Evolutionary conservation across 768 basidiomycete genomes (phyloP).

Genomic region (Sporobolomyces phaffii): DNA sequence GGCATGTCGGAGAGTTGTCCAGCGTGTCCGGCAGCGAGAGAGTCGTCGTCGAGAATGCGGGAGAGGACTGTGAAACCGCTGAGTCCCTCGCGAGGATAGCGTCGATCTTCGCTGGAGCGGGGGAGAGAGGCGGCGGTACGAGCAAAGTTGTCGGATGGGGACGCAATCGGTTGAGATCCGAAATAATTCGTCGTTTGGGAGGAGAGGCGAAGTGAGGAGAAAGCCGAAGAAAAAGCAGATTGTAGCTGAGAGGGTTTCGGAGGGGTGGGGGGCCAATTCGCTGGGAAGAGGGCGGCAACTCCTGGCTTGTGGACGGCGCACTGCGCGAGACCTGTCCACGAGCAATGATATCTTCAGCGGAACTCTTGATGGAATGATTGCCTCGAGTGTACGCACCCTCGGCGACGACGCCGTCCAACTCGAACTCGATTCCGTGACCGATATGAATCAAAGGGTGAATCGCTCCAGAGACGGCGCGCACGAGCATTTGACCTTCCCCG

Average conservation of each 20-base stretch:
- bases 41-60: conserved; percentile 38
- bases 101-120: conserved; percentile 9
- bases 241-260: conserved; percentile 7
- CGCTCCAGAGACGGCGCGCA: conserved; percentile 37
- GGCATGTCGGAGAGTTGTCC: conserved; percentile 24
- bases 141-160: conserved; percentile 13
- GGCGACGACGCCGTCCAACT: conserved; percentile 37
- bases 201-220: conserved; percentile 16
- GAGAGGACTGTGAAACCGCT: conserved; percentile 41
- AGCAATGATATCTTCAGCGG: not conserved
- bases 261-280: conserved; percentile 33
- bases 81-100: conserved; percentile 36
- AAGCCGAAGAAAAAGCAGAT: conserved; percentile 28
- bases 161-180: conserved; percentile 13
- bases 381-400: too few species aligned
- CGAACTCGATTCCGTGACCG: conserved; percentile 42
- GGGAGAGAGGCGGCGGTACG: conserved; percentile 18
- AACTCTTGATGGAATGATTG: too few species aligned
- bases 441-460: conserved; percentile 42
- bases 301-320: conserved; percentile 32
- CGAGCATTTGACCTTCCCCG: conserved; percentile 36
- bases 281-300: conserved; percentile 28
- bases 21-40: conserved; percentile 39
- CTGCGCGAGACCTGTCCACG: conserved; percentile 31
- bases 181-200: conserved; percentile 6